Conservation (phyloP, 495 filamentous ascomycete species). For the Astrocystis sublimbata region DNA sequence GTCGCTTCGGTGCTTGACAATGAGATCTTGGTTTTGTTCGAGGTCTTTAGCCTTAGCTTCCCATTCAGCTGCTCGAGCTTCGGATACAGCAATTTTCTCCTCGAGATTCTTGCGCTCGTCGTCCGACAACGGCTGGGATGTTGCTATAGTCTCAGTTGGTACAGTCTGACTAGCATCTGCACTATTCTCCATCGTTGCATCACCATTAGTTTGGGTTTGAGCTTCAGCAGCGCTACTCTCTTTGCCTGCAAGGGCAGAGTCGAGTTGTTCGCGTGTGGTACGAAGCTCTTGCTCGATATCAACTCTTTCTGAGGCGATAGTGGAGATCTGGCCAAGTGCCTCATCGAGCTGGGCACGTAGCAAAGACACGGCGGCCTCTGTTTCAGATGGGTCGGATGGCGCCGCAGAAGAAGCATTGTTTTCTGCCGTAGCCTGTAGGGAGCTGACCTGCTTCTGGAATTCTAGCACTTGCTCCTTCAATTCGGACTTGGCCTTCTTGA, state of each 20-base stretch:
- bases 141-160: slow-evolving; percentile 11
- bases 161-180: slow-evolving; percentile 29
- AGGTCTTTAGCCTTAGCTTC: slow-evolving; percentile 54
- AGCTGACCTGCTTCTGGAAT: slow-evolving; percentile 37
- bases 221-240: slow-evolving; percentile 51
- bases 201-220: slow-evolving; percentile 37
- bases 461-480: slow-evolving; percentile 41
- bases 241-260: slow-evolving; percentile 43
- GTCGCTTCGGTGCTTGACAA: slow-evolving; percentile 65
- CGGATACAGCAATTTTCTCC: slow-evolving; percentile 46
- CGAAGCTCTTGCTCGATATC: slow-evolving; percentile 48
- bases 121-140: slow-evolving; percentile 39
- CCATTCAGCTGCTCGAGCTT: slow-evolving; percentile 55
- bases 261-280: slow-evolving; percentile 44
- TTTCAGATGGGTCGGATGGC: slow-evolving; percentile 16
- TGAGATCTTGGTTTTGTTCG: slow-evolving; percentile 55
- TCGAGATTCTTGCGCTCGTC: slow-evolving; percentile 55
- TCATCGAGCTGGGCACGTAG: slow-evolving; percentile 35
- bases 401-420: slow-evolving; percentile 20
- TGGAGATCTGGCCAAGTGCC: slow-evolving; percentile 42
- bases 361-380: slow-evolving; percentile 19
- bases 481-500: slow-evolving; percentile 37
- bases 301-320: slow-evolving; percentile 42
- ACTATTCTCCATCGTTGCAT: slow-evolving; percentile 39
- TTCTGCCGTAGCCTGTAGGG: slow-evolving; percentile 35